phyloP scores from a whole-genome alignment of 2,329 filamentous ascomycete genomes.

The Cladobotryum mycophilum region DNA sequence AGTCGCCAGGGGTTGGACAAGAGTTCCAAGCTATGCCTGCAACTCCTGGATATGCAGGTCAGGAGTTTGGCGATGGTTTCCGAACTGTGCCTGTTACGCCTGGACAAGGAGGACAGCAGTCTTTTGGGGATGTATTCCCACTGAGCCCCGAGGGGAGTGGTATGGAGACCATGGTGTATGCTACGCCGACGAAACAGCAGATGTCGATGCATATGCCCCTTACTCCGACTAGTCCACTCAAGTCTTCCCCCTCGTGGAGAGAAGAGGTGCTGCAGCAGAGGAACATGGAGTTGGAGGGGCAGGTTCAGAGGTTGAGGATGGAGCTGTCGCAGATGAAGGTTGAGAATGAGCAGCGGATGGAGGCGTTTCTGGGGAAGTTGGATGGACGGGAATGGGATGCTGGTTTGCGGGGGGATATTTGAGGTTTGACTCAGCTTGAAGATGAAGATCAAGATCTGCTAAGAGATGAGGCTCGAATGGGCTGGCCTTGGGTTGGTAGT shows the following conservation, averaged over 20 bases:
- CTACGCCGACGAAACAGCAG: neutral
- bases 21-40: too few relatives aligned
- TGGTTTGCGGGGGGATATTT: too few relatives aligned
- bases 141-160: neutral
- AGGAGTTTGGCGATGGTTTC: too few relatives aligned
- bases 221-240: neutral
- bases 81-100: too few relatives aligned
- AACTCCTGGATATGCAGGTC: too few relatives aligned
- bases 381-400: too few relatives aligned
- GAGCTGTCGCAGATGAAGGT: neutral
- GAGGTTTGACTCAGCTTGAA: too few relatives aligned
- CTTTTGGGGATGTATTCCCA: neutral
- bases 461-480: too few relatives aligned
- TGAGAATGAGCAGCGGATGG: neutral
- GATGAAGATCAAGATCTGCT: too few relatives aligned
- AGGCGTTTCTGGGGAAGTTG: neutral
- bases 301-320: neutral
- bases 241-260: neutral
- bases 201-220: neutral
- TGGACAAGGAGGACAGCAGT: too few relatives aligned
- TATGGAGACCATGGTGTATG: neutral
- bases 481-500: too few relatives aligned
- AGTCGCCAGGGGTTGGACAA: too few relatives aligned
- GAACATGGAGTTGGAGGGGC: constrained; percentile 5
- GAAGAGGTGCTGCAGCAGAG: constrained; percentile 5